Evolutionary conservation across 306 rosid species (phyloP).

Genomic region (Boehmeria nivea): DNA sequence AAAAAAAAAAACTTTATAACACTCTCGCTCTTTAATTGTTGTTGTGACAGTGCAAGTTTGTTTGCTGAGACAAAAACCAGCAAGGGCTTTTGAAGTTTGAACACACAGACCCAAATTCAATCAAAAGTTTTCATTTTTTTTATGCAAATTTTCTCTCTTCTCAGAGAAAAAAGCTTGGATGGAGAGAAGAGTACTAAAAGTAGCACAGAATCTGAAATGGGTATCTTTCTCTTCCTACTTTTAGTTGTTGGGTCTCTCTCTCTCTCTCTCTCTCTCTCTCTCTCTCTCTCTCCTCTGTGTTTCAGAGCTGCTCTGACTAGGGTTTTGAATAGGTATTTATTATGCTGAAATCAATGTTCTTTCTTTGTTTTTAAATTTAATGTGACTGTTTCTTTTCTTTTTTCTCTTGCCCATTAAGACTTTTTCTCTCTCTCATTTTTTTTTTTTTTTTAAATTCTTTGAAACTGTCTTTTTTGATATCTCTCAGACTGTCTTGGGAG

Average conservation of each 20-base stretch:
- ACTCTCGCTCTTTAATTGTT: slow-evolving; percentile 13
- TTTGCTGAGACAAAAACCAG: slow-evolving; percentile 37
- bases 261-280: slow-evolving; percentile 23
- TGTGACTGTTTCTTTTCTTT: slow-evolving; percentile 39
- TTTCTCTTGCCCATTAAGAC: slow-evolving; percentile 49
- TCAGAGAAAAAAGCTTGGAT: slow-evolving; percentile 37
- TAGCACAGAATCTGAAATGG: slow-evolving; percentile 75
- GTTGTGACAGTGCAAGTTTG: slow-evolving; percentile 23
- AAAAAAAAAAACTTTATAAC: too few relatives aligned
- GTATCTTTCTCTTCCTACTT: slow-evolving; percentile 69
- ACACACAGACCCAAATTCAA: slow-evolving; percentile 35
- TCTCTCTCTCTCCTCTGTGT: slow-evolving; percentile 6
- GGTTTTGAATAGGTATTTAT: slow-evolving; percentile 77
- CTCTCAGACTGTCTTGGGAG: slow-evolving; percentile 36
- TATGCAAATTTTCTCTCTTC: too few relatives aligned
- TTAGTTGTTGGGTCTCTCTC: slow-evolving; percentile 39
- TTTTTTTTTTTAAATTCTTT: too few relatives aligned
- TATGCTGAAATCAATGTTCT: slow-evolving; percentile 66
- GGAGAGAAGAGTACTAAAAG: slow-evolving; percentile 58
- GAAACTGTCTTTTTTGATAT: slow-evolving; percentile 37
- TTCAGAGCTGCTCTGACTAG: slow-evolving; percentile 60
- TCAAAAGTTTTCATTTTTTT: slow-evolving; percentile 22
- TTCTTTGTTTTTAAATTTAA: slow-evolving; percentile 24
- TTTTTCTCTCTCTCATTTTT: too few relatives aligned
- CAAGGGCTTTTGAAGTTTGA: slow-evolving; percentile 27